A percentile compares a stretch with the other conserved stretches of the same genome.
These are phyloP conservation scores for Aspergillus haitiensis DNA, from an alignment of 495 filamentous ascomycete species.

Conservation along the genomic window DNA sequence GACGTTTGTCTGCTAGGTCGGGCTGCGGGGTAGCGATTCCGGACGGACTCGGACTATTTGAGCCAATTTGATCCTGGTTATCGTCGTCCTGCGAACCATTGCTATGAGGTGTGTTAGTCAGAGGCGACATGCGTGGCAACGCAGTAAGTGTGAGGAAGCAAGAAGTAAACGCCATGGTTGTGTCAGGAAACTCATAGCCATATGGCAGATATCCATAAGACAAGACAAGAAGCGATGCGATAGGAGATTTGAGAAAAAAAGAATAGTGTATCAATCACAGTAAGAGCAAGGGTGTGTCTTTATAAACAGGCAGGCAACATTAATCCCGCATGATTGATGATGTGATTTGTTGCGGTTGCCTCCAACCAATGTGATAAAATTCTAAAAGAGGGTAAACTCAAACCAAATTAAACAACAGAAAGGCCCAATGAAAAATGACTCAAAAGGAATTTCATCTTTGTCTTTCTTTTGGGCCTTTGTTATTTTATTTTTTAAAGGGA, in stretches of 20 bases:
- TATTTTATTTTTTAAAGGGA: too few relatives aligned
- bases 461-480: too few relatives aligned
- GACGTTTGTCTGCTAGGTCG: conserved; percentile 83
- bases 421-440: background rate
- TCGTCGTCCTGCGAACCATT: conserved; percentile 61
- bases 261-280: background rate
- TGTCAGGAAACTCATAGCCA: background rate
- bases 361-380: conserved; percentile 13
- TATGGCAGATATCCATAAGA: background rate
- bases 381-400: conserved; percentile 10
- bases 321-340: conserved; percentile 7
- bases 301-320: conserved; percentile 11
- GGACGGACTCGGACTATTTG: conserved; percentile 73
- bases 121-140: background rate
- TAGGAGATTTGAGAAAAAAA: background rate
- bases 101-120: conserved; percentile 31
- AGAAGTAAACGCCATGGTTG: conserved; percentile 12
- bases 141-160: conserved; percentile 1
- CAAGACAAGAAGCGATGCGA: background rate
- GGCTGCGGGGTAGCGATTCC: conserved; percentile 86
- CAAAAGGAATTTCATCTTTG: too few relatives aligned
- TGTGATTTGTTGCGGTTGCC: conserved; percentile 7
- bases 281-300: background rate
- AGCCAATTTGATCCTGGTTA: conserved; percentile 72
- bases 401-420: conserved; percentile 1